Evolutionary conservation across 768 basidiomycete species (phyloP).

Genomic region (Phanerodontia chrysosporium): DNA sequence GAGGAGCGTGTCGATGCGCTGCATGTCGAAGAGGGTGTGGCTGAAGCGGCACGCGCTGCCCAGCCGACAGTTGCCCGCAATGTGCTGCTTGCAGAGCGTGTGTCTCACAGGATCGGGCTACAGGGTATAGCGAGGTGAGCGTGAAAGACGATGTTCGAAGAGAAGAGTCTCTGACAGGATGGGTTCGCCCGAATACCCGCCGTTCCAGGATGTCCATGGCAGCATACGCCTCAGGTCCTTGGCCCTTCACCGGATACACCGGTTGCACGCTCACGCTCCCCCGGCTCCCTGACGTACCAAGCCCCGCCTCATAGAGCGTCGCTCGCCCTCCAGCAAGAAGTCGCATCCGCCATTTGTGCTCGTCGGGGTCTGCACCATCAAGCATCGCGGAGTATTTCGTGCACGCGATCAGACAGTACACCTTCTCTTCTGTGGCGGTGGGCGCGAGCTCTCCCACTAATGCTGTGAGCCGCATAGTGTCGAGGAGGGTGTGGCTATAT

Average conservation of each 20-base stretch:
- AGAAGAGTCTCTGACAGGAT: neutral
- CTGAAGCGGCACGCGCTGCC: neutral
- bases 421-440: conserved; percentile 1
- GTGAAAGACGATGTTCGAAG: neutral
- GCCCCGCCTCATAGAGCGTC: conserved; percentile 4
- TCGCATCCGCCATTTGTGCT: conserved; percentile 8
- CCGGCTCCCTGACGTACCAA: neutral
- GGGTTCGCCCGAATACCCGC: conserved; percentile 8
- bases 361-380: neutral
- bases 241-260: conserved; percentile 12
- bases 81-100: conserved; percentile 3
- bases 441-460: conserved; percentile 6
- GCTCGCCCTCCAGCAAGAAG: conserved; percentile 9
- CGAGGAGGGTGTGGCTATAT: conserved; percentile 12
- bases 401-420: conserved; percentile 12
- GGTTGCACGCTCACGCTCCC: conserved; percentile 13
- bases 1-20: conserved; percentile 7
- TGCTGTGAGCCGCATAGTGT: conserved; percentile 4
- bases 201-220: conserved; percentile 7
- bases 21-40: conserved; percentile 9
- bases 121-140: neutral
- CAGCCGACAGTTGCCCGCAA: neutral
- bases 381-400: conserved; percentile 7
- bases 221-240: conserved; percentile 3
- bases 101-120: conserved; percentile 3